phyloP scores from a whole-genome alignment of 164 flowering plant species.

The Dillenia turbinata region DNA sequence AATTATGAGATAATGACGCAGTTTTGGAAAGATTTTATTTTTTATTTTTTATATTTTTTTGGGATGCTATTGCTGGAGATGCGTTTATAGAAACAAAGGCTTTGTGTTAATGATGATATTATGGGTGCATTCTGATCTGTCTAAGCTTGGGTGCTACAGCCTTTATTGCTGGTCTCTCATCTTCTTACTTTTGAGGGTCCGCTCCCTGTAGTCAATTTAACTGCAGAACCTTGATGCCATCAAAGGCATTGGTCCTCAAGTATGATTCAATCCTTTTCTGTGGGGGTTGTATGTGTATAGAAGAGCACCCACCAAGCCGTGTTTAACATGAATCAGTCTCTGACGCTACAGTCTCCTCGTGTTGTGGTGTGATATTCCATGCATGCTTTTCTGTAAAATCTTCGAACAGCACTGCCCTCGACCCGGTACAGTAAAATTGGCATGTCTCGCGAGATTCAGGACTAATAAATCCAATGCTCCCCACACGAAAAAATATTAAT shows the following conservation, averaged over 20 bases:
- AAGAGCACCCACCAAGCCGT: no score
- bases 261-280: background rate
- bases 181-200: background rate
- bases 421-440: no score
- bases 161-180: background rate
- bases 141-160: background rate
- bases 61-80: background rate
- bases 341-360: no score
- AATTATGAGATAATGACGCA: slow-evolving; percentile 2
- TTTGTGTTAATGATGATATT: no score
- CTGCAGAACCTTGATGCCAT: background rate
- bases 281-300: no score
- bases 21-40: background rate
- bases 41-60: background rate
- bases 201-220: background rate
- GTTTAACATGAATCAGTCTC: no score
- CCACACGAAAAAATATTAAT: no score
- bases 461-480: no score
- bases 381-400: no score
- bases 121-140: background rate
- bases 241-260: background rate
- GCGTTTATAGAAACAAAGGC: background rate
- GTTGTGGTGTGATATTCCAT: no score
- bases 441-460: no score
- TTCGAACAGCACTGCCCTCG: no score